Evolutionary conservation across 2,329 filamentous ascomycete species (phyloP).

Genomic region (Clonostachys sp.): DNA sequence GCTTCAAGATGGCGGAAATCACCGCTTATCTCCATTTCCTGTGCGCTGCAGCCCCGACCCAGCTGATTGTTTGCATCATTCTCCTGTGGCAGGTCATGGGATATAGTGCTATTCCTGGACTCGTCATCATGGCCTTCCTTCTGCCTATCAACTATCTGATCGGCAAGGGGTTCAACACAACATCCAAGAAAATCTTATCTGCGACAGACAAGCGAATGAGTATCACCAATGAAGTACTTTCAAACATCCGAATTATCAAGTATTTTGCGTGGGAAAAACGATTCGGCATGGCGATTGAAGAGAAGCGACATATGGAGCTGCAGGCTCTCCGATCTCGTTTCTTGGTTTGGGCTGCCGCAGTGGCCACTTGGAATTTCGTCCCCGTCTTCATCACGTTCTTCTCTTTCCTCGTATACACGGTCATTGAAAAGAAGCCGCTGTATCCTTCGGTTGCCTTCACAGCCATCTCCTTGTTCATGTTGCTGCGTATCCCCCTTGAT

Average conservation of each 20-base stretch:
- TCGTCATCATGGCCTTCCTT: constrained; percentile 83
- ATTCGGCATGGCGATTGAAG: constrained; percentile 80
- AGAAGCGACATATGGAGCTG: constrained; percentile 79
- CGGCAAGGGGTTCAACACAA: constrained; percentile 76
- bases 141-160: constrained; percentile 88
- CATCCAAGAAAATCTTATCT: constrained; percentile 86
- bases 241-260: constrained; percentile 98
- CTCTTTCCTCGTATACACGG: constrained; percentile 90
- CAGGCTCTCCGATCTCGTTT: constrained; percentile 76
- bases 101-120: constrained; percentile 87
- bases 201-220: constrained; percentile 96
- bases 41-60: constrained; percentile 86
- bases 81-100: constrained; percentile 89
- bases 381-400: constrained; percentile 94
- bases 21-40: constrained; percentile 94
- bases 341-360: constrained; percentile 85
- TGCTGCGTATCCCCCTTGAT: constrained; percentile 88
- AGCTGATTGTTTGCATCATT: constrained; percentile 74
- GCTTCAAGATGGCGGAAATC: constrained; percentile 95
- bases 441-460: constrained; percentile 94
- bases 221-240: constrained; percentile 91
- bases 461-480: constrained; percentile 89
- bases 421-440: constrained; percentile 82
- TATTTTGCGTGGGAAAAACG: constrained; percentile 98
- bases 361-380: constrained; percentile 94